phyloP scores from a whole-genome alignment of 495 filamentous ascomycete genomes.

The Talaromyces borbonicus region DNA sequence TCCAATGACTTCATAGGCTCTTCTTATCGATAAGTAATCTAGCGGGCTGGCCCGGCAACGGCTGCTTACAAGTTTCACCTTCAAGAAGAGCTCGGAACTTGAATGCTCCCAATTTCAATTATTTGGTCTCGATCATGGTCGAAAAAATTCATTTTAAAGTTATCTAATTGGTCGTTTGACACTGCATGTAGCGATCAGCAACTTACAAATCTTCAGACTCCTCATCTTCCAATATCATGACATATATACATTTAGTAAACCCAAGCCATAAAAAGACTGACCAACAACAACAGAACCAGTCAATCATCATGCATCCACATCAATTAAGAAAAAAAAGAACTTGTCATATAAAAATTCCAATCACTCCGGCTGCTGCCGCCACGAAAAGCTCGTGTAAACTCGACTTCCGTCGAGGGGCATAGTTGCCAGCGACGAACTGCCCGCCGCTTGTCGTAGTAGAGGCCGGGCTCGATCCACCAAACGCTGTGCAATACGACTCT shows the following conservation, averaged over 20 bases:
- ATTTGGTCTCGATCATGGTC: neutral
- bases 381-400: slow-evolving; percentile 34
- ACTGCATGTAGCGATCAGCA: no score
- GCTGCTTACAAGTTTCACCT: no score
- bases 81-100: no score
- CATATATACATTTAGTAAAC: no score
- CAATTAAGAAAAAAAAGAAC: no score
- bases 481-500: slow-evolving; percentile 41
- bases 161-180: no score
- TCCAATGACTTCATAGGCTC: no score
- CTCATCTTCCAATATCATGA: no score
- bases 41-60: slow-evolving; percentile 8
- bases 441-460: slow-evolving; percentile 15
- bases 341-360: slow-evolving; percentile 37
- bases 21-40: slow-evolving; percentile 10
- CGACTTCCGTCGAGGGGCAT: slow-evolving; percentile 16
- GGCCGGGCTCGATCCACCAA: slow-evolving; percentile 20
- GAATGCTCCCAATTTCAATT: no score
- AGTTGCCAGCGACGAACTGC: slow-evolving; percentile 15
- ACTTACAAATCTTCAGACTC: no score
- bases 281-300: neutral
- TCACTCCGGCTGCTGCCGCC: slow-evolving; percentile 31
- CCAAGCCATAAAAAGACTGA: no score
- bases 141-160: no score
- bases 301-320: neutral